Percentiles rank a stretch among this genome's conserved stretches.
phyloP scores from a whole-genome alignment of 73 alveolate species.

The Blepharisma stoltei region DNA sequence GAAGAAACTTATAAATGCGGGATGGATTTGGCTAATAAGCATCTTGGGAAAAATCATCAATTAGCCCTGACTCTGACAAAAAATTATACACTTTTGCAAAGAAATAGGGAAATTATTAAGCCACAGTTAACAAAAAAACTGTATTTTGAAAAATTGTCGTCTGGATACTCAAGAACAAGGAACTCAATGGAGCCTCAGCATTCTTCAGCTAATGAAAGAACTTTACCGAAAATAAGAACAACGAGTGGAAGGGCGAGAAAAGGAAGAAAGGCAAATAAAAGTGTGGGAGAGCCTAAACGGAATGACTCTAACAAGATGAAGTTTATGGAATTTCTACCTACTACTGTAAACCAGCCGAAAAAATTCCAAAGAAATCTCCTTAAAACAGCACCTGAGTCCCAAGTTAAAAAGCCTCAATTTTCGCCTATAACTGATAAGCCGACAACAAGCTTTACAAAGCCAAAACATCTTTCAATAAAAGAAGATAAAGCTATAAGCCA shows the following conservation, averaged over 20 bases:
- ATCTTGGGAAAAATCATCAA: slow-evolving; percentile 18
- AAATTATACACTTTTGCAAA: background rate
- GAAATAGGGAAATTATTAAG: background rate
- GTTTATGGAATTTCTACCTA: background rate
- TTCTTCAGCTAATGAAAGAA: background rate
- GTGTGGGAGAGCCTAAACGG: background rate
- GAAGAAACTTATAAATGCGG: slow-evolving; percentile 28
- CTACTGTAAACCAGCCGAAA: background rate
- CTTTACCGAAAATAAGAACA: background rate
- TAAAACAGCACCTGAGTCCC: background rate
- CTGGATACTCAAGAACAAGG: background rate
- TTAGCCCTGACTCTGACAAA: background rate
- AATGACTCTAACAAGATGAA: background rate
- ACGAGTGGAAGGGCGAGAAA: background rate
- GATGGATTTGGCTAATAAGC: background rate
- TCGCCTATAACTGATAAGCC: slow-evolving; percentile 9
- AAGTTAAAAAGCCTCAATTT: background rate
- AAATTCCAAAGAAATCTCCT: background rate
- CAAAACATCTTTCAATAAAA: background rate
- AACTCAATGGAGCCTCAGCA: slow-evolving; percentile 9
- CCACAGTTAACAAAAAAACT: background rate
- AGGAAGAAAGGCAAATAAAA: background rate
- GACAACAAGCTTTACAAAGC: background rate
- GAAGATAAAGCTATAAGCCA: background rate
- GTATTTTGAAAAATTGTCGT: background rate